Evolutionary conservation across 306 rosid species (phyloP), one percentile per base, ranked within the genome.

Genomic region (Cajanus cajan): DNA sequence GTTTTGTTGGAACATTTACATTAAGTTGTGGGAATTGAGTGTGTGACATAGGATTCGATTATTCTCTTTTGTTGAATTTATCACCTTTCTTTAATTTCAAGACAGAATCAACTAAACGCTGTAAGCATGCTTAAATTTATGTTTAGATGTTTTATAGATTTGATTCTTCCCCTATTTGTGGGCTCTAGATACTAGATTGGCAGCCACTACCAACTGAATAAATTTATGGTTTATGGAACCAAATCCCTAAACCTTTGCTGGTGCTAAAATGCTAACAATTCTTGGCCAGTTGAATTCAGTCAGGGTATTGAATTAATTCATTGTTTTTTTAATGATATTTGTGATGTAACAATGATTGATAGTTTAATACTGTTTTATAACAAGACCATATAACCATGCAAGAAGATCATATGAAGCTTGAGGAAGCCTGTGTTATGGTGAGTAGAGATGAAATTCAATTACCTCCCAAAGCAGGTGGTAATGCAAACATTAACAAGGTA

Each of bases 351-450:
- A 47, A 58, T 7, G 65, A 80, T 77, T n/a, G 64, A 84, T 75
- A 44, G 8, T 78, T 52, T 41, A 19, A 21, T 39, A 10, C 62
- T 77, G 24, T 48, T 41, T 15, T 51, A 69, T 89, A 81, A 64
- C 77, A 81, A 43, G 82, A 71, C 80, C 47, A 67, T n/a, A 70
- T 77, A 66, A 70, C 66, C 71, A 50, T 59, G 80, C 81, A 71
- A 74, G 68, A 78, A 74, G 80, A 61, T 51, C 65, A 76, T 57
- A 28, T 15, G 34, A 86, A 83, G 78, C 90, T 88, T 1, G 94
- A 92, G 67, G 96, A 92, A 83, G 79, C 90, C 55, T 91, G 97
- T 79, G 88, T 95, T 45, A 37, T 94, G 65, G 97, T 94, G 73
- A 84, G 82, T 8, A 82, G 80, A 78, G 88, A 86, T 48, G 93